Evolutionary conservation across 495 filamentous ascomycete species (phyloP), one percentile per base, ranked within the genome.

Genomic region (Hypoxylon trugodes): DNA sequence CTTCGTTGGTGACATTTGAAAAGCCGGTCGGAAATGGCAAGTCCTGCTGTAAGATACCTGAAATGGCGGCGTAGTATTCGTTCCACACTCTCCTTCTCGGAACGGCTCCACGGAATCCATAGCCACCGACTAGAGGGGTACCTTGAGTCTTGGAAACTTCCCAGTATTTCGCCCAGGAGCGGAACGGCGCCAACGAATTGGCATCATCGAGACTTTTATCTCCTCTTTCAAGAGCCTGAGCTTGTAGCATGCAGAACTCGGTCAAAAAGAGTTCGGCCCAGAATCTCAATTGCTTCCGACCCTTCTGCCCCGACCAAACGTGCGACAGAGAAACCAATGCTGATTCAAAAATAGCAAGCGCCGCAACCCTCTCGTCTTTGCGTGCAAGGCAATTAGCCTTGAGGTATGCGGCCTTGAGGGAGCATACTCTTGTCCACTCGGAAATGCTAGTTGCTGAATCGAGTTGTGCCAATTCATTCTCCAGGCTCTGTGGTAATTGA

Each of bases 201-300:
- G 70, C 57, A 32, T 80, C 82, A 8, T 74, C 67, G n/a, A 82
- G 77, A 41, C 52, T 69, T 35, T 75, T 76, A 16, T 76, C 71
- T 12, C 76, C 77, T 13, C 76, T 77, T 48, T 78, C 73, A 3
- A 85, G 75, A 35, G 83, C 80, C 58, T 87, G 80, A 57, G 82
- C 82, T 9, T 85, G 82, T 47, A 90, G 68, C 60, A 87, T 81
- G 67, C 90, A 93, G 48, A 86, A 87, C 48, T 88, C 87, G 1
- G 86, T 87, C 5, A 96, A 75, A 24, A 91, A 82, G 12, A 87
- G 82, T 66, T 96, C 90, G 6, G 89, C 86, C 93, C 93, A 97
- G 59, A 83, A 82, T 5, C 86, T 81, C 50, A 88, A 78, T 67
- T 92, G 87, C 67, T 85, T 82, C 4, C 79, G 75, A 38, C 79